Evolutionary conservation across 2,329 filamentous ascomycete species (phyloP).

Genomic region (Parascedosporium putredinis): DNA sequence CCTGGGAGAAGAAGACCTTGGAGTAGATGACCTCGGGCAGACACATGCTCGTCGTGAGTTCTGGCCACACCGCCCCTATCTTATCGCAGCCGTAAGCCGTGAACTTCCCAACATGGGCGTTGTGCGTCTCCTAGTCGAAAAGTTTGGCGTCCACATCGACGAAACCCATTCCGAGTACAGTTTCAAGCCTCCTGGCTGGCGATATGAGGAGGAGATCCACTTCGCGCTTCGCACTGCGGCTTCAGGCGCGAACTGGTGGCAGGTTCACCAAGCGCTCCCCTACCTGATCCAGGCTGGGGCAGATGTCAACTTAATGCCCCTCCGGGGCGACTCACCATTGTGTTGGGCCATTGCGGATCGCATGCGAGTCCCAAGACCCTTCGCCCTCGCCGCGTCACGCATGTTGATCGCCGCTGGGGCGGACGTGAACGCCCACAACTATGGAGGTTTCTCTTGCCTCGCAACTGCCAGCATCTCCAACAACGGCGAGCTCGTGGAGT

Average conservation of each 20-base stretch:
- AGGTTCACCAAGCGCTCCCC: conserved; percentile 10
- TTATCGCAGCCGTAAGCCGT: conserved; percentile 19
- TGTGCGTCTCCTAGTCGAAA: conserved; percentile 23
- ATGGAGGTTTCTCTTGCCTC: conserved; percentile 10
- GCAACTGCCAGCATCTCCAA: conserved; percentile 3
- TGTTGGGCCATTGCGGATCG: conserved; percentile 7
- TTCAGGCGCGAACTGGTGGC: conserved; percentile 11
- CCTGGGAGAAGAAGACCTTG: too few relatives aligned
- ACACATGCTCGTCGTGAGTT: too few relatives aligned
- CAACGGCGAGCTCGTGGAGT: conserved; percentile 5
- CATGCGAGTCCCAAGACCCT: conserved; percentile 1
- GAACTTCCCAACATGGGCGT: conserved; percentile 24
- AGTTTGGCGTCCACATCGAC: conserved; percentile 22
- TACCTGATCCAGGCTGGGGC: conserved; percentile 9
- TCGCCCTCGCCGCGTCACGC: conserved; percentile 11
- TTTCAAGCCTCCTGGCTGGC: neutral
- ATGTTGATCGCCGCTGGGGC: conserved; percentile 9
- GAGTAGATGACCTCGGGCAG: too few relatives aligned
- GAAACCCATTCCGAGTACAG: conserved; percentile 10
- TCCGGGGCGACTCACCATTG: conserved; percentile 9
- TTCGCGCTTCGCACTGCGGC: neutral
- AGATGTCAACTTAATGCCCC: conserved; percentile 6
- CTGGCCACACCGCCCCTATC: too few relatives aligned
- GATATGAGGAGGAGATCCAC: neutral
- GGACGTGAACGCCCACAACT: conserved; percentile 9